These are phyloP conservation scores for Urtica urens DNA, from an alignment of 306 rosid species.

Conservation along the genomic window DNA sequence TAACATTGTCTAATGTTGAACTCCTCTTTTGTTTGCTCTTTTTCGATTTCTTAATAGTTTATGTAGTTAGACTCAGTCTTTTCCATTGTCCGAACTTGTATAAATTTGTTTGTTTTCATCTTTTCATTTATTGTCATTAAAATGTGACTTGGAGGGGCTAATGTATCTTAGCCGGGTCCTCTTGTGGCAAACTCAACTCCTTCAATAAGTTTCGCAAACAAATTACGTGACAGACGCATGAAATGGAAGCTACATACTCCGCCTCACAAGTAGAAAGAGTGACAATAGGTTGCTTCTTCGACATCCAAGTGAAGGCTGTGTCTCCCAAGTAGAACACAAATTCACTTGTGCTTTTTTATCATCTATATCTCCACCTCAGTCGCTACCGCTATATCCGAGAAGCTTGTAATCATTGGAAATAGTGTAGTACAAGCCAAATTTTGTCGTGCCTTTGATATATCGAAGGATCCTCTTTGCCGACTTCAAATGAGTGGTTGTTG, in stretches of 20 bases:
- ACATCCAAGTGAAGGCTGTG: neutral
- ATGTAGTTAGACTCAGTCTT: no score
- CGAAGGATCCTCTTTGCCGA: neutral
- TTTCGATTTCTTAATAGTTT: no score
- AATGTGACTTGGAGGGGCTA: no score
- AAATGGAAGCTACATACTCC: neutral
- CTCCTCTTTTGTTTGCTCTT: no score
- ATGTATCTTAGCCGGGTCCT: neutral
- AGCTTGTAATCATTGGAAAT: neutral
- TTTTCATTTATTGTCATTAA: no score
- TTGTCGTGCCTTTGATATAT: neutral
- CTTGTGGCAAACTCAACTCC: neutral
- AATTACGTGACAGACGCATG: neutral
- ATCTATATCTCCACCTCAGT: neutral
- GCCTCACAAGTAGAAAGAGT: neutral
- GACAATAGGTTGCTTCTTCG: neutral
- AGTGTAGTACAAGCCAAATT: neutral
- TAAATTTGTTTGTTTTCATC: no score
- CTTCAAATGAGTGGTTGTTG: conserved; percentile 1
- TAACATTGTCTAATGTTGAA: no score
- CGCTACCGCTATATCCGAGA: neutral
- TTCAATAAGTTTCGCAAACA: neutral
- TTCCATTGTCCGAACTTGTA: no score
- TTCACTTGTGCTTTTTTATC: neutral
- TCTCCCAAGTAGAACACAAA: neutral